These are phyloP conservation scores for Cardamine chenopodiifolia DNA, from an alignment of 345 rosid species.

Conservation along the genomic window DNA sequence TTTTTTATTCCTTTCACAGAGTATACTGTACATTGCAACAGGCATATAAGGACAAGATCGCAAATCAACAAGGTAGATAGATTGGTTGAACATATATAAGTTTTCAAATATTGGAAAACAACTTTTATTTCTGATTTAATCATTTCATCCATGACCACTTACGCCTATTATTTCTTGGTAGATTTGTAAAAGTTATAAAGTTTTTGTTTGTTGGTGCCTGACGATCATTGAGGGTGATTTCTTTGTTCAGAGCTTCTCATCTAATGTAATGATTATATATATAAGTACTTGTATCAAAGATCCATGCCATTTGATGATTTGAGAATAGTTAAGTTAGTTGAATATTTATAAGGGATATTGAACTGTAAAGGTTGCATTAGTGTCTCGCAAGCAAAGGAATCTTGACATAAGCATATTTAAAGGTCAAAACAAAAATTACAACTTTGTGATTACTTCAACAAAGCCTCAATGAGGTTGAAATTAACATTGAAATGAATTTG, in stretches of 20 bases:
- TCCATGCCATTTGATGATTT: not conserved
- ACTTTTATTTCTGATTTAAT: not conserved
- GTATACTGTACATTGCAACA: constrained; percentile 10
- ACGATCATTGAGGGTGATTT: constrained; percentile 24
- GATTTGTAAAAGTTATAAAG: constrained; percentile 25
- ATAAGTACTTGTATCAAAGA: not conserved
- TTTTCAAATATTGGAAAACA: constrained; percentile 2
- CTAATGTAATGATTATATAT: not conserved
- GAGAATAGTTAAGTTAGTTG: not conserved
- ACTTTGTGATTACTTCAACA: too few relatives aligned
- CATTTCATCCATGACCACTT: constrained; percentile 31
- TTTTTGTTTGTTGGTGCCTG: constrained; percentile 12
- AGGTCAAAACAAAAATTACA: not conserved
- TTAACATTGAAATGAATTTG: not conserved
- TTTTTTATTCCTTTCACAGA: constrained; percentile 1
- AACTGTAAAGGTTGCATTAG: not conserved
- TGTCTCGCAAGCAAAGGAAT: not conserved
- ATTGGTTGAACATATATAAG: constrained; percentile 33
- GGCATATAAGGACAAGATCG: constrained; percentile 35
- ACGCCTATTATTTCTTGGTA: constrained; percentile 13
- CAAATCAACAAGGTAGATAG: constrained; percentile 4
- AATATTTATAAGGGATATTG: not conserved
- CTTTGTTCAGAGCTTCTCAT: constrained; percentile 15
- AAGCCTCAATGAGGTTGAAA: too few relatives aligned
- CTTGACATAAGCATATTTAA: not conserved